Conservation (phyloP, 352 stramenopile species). For the Phytophthora brassicae region DNA sequence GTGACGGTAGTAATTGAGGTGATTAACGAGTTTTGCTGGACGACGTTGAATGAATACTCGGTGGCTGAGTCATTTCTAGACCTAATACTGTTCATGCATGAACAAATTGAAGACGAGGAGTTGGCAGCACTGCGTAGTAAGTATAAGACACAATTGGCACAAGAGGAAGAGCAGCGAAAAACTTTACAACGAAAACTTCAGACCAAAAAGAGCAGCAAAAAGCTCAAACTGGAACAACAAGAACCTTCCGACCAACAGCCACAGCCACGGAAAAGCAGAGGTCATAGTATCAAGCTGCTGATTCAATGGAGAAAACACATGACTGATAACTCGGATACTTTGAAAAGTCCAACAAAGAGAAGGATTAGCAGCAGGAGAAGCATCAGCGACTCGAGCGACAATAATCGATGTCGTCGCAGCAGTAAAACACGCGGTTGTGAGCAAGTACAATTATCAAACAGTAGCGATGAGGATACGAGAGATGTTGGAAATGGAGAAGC, state of each 20-base stretch:
- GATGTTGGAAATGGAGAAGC: slow-evolving; percentile 35
- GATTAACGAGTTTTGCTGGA: slow-evolving; percentile 78
- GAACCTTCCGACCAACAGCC: slow-evolving; percentile 26
- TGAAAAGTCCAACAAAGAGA: slow-evolving; percentile 19
- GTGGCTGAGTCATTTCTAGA: slow-evolving; percentile 75
- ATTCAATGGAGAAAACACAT: slow-evolving; percentile 72
- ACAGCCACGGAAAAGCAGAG: slow-evolving; percentile 39
- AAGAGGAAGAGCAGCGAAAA: slow-evolving; percentile 63
- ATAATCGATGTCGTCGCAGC: slow-evolving; percentile 17
- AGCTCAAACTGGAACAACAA: slow-evolving; percentile 25
- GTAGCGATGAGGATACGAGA: slow-evolving; percentile 27
- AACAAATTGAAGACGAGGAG: slow-evolving; percentile 60
- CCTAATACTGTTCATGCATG: slow-evolving; percentile 72
- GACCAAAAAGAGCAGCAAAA: slow-evolving; percentile 42
- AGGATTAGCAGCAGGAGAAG: slow-evolving; percentile 26
- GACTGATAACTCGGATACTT: slow-evolving; percentile 9
- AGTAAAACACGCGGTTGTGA: slow-evolving; percentile 25
- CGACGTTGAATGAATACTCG: slow-evolving; percentile 70
- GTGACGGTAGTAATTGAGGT: slow-evolving; percentile 76
- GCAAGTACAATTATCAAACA: slow-evolving; percentile 20
- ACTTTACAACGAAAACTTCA: slow-evolving; percentile 48
- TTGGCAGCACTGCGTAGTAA: slow-evolving; percentile 50
- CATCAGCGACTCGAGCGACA: slow-evolving; percentile 22
- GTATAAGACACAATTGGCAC: slow-evolving; percentile 59
- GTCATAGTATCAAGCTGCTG: slow-evolving; percentile 69